Evolutionary conservation across 441 rosid genomes (phyloP).

Genomic region (Melastoma candidum): DNA sequence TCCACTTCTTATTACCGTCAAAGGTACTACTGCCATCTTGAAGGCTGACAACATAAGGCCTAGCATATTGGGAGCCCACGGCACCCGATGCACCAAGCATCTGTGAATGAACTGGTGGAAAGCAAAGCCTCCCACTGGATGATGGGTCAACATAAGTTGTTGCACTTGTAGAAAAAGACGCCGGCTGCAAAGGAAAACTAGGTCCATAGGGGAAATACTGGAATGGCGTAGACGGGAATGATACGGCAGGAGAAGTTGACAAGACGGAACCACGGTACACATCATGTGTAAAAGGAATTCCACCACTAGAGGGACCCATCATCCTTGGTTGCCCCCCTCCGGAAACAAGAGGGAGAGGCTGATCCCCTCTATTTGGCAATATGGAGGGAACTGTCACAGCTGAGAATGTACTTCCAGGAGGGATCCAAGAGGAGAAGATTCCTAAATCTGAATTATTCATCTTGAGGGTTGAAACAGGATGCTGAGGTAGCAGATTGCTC

Average conservation of each 20-base stretch:
- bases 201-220: conserved; percentile 50
- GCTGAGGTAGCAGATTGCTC: conserved; percentile 34
- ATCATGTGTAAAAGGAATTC: conserved; percentile 36
- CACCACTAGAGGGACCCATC: conserved; percentile 30
- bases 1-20: conserved; percentile 39
- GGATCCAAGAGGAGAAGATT: conserved; percentile 57
- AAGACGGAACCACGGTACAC: conserved; percentile 36
- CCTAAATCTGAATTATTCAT: conserved; percentile 39
- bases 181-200: conserved; percentile 35
- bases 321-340: conserved; percentile 43
- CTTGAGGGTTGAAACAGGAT: conserved; percentile 37
- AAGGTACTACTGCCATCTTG: conserved; percentile 34
- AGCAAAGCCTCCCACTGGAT: conserved; percentile 36
- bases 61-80: conserved; percentile 30
- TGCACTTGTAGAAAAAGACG: conserved; percentile 38
- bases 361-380: conserved; percentile 61
- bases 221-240: conserved; percentile 33
- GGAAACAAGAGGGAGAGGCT: conserved; percentile 46
- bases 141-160: conserved; percentile 43
- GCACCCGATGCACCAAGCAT: conserved; percentile 38
- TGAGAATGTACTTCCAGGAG: conserved; percentile 40
- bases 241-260: conserved; percentile 43
- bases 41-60: conserved; percentile 42
- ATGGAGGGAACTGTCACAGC: conserved; percentile 49
- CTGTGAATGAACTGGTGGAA: conserved; percentile 41